phyloP scores from a whole-genome alignment of 768 basidiomycete species.

The Amanita rubescens region DNA sequence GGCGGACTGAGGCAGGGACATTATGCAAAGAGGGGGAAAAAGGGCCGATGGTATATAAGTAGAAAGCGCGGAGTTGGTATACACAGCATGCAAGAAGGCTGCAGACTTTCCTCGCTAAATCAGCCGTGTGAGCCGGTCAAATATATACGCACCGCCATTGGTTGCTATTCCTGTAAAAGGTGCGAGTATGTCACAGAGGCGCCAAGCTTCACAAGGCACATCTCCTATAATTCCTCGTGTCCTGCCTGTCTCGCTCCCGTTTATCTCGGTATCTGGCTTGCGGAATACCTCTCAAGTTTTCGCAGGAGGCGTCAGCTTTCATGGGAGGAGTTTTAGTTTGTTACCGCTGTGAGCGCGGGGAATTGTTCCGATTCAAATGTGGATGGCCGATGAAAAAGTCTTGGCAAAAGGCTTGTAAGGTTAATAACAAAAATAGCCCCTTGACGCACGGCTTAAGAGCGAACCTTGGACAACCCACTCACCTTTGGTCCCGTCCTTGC shows the following conservation, averaged over 20 bases:
- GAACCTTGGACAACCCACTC: constrained; percentile 28
- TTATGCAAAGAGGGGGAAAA: background rate
- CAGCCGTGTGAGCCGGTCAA: constrained; percentile 16
- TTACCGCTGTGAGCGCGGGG: background rate
- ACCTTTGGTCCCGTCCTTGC: constrained; percentile 31
- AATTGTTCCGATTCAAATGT: background rate
- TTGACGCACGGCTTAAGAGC: constrained; percentile 38
- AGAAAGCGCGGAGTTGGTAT: background rate
- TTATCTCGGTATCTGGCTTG: background rate
- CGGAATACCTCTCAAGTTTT: background rate
- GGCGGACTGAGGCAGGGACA: background rate
- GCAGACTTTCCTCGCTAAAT: background rate
- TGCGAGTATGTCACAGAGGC: background rate
- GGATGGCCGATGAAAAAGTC: constrained; percentile 19
- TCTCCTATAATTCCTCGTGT: background rate
- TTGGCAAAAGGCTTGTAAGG: constrained; percentile 42
- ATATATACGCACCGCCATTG: constrained; percentile 21
- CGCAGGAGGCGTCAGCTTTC: background rate
- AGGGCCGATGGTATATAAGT: background rate
- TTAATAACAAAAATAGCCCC: constrained; percentile 36
- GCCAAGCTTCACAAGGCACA: constrained; percentile 16
- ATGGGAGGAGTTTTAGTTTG: too few relatives aligned
- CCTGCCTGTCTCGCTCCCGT: background rate
- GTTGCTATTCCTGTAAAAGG: constrained; percentile 22
- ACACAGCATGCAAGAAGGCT: too few relatives aligned